Conservation (phyloP, 2,329 filamentous ascomycete species). For the Dactylellina haptotyla region DNA sequence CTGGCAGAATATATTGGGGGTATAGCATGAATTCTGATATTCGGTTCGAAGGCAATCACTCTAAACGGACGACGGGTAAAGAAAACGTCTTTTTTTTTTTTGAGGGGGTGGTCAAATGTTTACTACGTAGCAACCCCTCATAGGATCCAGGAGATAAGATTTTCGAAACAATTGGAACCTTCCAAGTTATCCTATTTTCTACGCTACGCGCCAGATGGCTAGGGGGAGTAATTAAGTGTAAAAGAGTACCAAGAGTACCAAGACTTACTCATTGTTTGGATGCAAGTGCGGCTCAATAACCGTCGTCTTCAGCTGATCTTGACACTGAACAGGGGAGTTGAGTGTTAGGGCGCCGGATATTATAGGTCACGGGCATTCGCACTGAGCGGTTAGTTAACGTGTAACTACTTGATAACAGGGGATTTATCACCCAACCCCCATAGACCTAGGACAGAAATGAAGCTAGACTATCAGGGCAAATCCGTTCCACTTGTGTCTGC, state of each 20-base stretch:
- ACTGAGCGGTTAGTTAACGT: constrained; percentile 22
- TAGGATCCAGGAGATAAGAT: constrained; percentile 7
- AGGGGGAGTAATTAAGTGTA: constrained; percentile 15
- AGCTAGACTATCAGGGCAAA: no score
- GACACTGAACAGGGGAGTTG: constrained; percentile 11
- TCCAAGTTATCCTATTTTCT: neutral
- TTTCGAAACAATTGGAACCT: neutral
- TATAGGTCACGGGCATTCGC: constrained; percentile 50
- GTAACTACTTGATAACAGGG: neutral
- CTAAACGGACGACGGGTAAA: neutral
- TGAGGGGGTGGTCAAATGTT: neutral
- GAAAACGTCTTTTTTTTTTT: no score
- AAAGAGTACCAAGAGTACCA: neutral
- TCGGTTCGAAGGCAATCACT: neutral
- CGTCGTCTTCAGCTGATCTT: constrained; percentile 16
- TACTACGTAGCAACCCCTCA: constrained; percentile 29
- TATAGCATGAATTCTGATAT: constrained; percentile 15
- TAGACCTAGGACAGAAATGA: neutral
- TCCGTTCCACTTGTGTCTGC: neutral
- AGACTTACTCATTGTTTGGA: constrained; percentile 5
- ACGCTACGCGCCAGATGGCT: constrained; percentile 25
- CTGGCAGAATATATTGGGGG: neutral
- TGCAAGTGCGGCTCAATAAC: constrained; percentile 42
- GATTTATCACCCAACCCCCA: neutral
- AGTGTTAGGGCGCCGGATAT: constrained; percentile 18